Evolutionary conservation across 2,329 filamentous ascomycete species (phyloP).

Genomic region (Coccinonectria pachysandricola): DNA sequence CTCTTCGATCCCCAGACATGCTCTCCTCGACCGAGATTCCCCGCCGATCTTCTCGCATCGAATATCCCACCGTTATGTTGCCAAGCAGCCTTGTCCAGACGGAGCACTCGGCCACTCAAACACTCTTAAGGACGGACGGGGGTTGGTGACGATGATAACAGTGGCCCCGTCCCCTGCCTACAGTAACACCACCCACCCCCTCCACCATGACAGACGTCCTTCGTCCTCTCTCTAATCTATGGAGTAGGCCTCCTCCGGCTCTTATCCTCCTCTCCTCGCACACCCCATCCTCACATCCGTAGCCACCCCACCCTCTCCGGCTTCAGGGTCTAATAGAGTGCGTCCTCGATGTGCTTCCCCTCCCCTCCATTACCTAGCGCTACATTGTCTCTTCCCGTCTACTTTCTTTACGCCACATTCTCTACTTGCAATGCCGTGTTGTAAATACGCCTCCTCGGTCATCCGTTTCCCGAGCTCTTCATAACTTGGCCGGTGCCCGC

Average conservation of each 20-base stretch:
- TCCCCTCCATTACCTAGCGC: background rate
- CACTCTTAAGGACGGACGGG: constrained; percentile 5
- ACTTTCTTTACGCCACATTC: background rate
- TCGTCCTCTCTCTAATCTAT: background rate
- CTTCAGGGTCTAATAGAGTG: background rate
- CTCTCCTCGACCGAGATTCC: constrained; percentile 18
- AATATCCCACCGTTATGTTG: too few species aligned
- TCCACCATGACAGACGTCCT: constrained; percentile 5
- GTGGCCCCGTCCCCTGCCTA: constrained; percentile 10
- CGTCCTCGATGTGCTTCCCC: background rate
- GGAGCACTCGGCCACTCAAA: too few species aligned
- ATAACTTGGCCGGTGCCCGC: background rate
- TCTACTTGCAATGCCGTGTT: background rate
- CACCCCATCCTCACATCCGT: constrained; percentile 4
- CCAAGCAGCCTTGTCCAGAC: too few species aligned
- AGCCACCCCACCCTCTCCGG: constrained; percentile 1
- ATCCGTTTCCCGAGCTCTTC: background rate
- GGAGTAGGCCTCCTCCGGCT: background rate
- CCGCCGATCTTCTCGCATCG: constrained; percentile 17
- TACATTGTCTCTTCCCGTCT: background rate
- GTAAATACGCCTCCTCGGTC: background rate
- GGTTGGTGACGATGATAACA: constrained; percentile 17
- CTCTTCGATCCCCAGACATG: constrained; percentile 3
- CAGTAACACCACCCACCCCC: constrained; percentile 10
- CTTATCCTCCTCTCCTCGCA: background rate